These are phyloP conservation scores for Apiospora sp. DNA, from an alignment of 2,329 filamentous ascomycete species.

Conservation along the genomic window DNA sequence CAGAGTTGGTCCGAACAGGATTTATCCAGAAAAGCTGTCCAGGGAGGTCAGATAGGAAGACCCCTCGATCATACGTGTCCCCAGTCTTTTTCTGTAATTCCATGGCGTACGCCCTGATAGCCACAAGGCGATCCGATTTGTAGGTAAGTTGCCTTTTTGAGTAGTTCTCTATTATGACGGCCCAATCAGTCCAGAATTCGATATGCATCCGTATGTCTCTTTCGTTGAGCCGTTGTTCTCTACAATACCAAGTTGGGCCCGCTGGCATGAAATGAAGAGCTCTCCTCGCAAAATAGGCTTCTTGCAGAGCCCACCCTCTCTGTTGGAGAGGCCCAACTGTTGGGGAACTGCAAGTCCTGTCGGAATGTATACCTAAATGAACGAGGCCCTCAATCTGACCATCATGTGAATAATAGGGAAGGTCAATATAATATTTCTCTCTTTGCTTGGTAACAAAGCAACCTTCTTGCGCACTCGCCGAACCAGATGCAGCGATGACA, in stretches of 20 bases:
- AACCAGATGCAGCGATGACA: background rate
- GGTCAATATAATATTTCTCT: background rate
- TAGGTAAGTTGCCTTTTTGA: background rate
- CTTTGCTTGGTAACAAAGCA: background rate
- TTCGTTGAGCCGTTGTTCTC: background rate
- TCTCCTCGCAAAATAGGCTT: background rate
- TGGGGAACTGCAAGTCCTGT: too few species aligned
- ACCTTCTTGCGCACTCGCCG: background rate
- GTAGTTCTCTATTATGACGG: background rate
- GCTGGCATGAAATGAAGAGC: conserved; percentile 8
- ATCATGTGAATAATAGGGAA: background rate
- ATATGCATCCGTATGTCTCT: too few species aligned
- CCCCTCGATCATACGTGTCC: background rate
- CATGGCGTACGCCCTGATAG: background rate
- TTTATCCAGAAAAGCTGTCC: background rate
- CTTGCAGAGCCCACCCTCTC: conserved; percentile 17
- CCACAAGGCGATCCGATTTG: background rate
- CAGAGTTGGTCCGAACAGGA: too few species aligned
- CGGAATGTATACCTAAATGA: too few species aligned
- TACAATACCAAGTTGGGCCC: background rate
- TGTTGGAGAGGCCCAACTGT: background rate
- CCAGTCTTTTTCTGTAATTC: background rate
- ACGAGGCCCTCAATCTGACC: background rate
- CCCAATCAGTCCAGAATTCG: background rate
- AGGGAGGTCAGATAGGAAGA: background rate